These are phyloP conservation scores for Ogataea methylovora DNA, from an alignment of 805 yeast species.

Conservation along the genomic window DNA sequence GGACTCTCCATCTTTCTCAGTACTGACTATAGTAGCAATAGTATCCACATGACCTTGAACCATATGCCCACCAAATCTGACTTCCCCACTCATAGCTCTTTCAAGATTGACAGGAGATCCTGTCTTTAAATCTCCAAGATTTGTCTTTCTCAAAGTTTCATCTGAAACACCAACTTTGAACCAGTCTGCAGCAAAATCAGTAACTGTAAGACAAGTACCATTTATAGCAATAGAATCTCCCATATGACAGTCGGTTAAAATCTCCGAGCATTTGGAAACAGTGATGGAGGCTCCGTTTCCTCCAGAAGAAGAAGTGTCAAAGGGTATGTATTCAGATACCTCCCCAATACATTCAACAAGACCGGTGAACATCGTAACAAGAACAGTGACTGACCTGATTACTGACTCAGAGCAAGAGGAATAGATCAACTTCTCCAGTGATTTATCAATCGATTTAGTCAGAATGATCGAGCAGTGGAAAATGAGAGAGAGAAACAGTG, in stretches of 20 bases:
- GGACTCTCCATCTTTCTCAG: conserved; percentile 64
- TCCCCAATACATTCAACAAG: conserved; percentile 78
- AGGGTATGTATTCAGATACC: conserved; percentile 37
- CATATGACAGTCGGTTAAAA: conserved; percentile 74
- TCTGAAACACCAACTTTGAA: conserved; percentile 93
- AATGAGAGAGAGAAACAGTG: too few species aligned
- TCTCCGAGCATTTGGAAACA: conserved; percentile 50
- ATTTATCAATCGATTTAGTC: too few species aligned
- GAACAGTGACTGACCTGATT: too few species aligned
- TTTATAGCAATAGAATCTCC: conserved; percentile 93
- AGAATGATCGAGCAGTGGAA: too few species aligned
- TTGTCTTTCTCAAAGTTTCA: conserved; percentile 80
- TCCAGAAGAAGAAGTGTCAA: conserved; percentile 47
- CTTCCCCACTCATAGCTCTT: conserved; percentile 77
- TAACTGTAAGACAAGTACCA: conserved; percentile 90
- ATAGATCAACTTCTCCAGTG: too few species aligned
- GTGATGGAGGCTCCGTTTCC: conserved; percentile 72
- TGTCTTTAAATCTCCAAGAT: conserved; percentile 50
- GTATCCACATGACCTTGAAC: conserved; percentile 99
- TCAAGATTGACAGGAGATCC: conserved; percentile 79
- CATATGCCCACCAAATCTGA: conserved; percentile 91
- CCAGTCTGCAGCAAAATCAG: conserved; percentile 50
- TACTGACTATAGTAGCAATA: conserved; percentile 54
- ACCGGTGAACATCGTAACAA: conserved; percentile 89
- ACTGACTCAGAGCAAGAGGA: too few species aligned